Base-by-base conservation (phyloP, 768 basidiomycete species). In the Collybia mongolica region DNA sequence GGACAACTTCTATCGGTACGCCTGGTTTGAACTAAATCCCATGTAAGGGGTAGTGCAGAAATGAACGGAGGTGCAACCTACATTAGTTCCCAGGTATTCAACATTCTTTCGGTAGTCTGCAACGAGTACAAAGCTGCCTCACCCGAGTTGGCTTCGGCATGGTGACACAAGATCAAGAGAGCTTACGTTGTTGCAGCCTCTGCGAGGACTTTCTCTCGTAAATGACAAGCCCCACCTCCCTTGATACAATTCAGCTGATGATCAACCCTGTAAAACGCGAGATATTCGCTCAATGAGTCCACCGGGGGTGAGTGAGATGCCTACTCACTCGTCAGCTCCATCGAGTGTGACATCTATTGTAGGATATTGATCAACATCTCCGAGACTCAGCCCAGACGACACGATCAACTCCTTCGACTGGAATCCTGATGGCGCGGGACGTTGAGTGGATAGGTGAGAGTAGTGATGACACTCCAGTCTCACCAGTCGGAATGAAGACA, bases 71-170 rank as follows among this genome's bases (percentile, higher is more conserved):
- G 44, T 22, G 41, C 37, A 23, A 78, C 89, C 54, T 63, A 95
- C 94, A 62, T 81, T 88, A 24, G 88, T 87, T 4, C 94, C 92
- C 15, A 98, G 77, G 39, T 80, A 77, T 49, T 83, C 71, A 6
- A 87, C 87, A 58, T 99, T 94, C 74, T 99, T 99, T 53, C 97
- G 82, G 70, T 90, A 92, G 69, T 99, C 97, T 46, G 97, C 97
- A 36, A 99, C 91, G 32, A 93, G 75, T 62, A 94, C 78, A 71
- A 93, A 96, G 32, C 88, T 91, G 57, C 32, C 12, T 5, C 18
- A 42, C 5, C 3, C n/a, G 11, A 1, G 28, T 22, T 46, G 28
- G 51, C 12, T 49, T 28, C 19, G 48, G 23, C 37, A 39, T 17
- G 29, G 51, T 52, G 26, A 46, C 24, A 26, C 3, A 3, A 26